These are phyloP conservation scores for Claviceps humidiphila DNA, from an alignment of 2,329 filamentous ascomycete species.

Conservation along the genomic window DNA sequence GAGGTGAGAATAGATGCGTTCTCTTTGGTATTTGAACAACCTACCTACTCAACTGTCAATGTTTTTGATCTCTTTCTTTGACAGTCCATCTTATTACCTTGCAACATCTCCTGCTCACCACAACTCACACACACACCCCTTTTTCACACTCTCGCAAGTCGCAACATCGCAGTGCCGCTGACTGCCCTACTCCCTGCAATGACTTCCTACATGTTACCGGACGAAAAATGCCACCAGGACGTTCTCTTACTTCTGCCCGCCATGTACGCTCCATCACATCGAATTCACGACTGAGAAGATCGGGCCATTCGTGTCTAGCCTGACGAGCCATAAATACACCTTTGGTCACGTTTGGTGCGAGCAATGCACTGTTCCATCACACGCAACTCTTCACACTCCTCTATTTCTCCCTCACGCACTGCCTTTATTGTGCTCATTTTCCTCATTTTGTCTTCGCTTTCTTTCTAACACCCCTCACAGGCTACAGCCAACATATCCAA, in stretches of 20 bases:
- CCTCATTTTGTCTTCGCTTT: neutral
- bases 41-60: neutral
- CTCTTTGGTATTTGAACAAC: neutral
- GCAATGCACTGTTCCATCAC: constrained; percentile 13
- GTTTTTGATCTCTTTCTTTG: neutral
- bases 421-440: neutral
- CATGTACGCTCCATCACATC: constrained; percentile 21
- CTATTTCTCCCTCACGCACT: neutral
- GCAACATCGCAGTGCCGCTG: neutral
- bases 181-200: constrained; percentile 9
- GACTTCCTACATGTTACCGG: constrained; percentile 24
- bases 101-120: neutral
- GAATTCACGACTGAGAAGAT: constrained; percentile 20
- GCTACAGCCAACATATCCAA: constrained; percentile 35
- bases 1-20: neutral
- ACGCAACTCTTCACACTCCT: neutral
- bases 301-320: constrained; percentile 22
- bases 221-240: constrained; percentile 27
- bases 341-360: constrained; percentile 26
- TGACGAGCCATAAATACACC: constrained; percentile 24
- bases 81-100: neutral
- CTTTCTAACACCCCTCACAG: neutral
- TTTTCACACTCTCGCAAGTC: neutral
- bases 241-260: constrained; percentile 26
- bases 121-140: neutral